Evolutionary conservation across 495 filamentous ascomycete genomes (phyloP).

Genomic region (Talaromyces adpressus): DNA sequence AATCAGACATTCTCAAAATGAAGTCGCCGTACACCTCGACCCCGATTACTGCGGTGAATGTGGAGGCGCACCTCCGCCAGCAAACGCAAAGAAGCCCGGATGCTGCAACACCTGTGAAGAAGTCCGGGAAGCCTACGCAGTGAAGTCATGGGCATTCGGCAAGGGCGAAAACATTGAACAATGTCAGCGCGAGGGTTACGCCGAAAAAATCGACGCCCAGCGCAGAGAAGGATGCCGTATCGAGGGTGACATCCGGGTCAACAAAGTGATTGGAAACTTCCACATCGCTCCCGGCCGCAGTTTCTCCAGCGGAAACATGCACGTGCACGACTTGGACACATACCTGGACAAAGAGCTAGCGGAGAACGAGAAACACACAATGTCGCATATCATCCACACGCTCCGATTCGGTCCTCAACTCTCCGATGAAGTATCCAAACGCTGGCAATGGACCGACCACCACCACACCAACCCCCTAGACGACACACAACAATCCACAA

Average conservation of each 20-base stretch:
- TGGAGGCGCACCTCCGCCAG: constrained; percentile 73
- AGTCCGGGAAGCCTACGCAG: constrained; percentile 87
- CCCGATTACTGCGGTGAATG: constrained; percentile 91
- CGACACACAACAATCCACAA: constrained; percentile 63
- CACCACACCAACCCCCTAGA: constrained; percentile 94
- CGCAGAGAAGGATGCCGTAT: constrained; percentile 90
- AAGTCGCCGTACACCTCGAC: constrained; percentile 73
- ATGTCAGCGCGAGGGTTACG: constrained; percentile 90
- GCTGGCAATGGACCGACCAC: constrained; percentile 80
- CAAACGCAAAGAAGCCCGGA: constrained; percentile 61
- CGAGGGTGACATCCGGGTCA: constrained; percentile 86
- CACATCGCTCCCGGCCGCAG: constrained; percentile 93
- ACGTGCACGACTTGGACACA: constrained; percentile 93
- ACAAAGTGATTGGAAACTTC: constrained; percentile 98
- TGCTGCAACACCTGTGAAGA: constrained; percentile 98
- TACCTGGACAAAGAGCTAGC: constrained; percentile 58
- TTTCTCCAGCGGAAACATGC: constrained; percentile 91
- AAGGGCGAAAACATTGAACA: constrained; percentile 90
- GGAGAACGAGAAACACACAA: constrained; percentile 64
- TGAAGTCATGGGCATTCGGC: constrained; percentile 86
- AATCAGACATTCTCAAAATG: constrained; percentile 53
- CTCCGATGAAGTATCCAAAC: constrained; percentile 58
- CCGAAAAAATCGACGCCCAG: constrained; percentile 77
- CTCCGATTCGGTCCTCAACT: constrained; percentile 92
- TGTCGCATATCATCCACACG: constrained; percentile 83